These are phyloP conservation scores for Boletus calvinii DNA, from an alignment of 1,284 basidiomycete genomes.

Conservation along the genomic window DNA sequence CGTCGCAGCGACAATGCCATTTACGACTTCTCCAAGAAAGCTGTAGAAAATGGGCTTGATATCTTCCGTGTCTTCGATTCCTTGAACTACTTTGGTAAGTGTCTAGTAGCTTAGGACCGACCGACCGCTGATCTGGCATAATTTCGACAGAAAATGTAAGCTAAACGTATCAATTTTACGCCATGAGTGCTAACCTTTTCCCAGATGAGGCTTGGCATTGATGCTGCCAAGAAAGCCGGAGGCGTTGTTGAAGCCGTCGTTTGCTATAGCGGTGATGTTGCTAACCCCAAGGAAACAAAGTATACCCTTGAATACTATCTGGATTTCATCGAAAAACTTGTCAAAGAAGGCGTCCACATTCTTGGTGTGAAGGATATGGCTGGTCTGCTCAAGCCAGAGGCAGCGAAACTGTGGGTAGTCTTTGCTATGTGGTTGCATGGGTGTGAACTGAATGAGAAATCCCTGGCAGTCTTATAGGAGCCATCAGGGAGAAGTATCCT, in stretches of 20 bases:
- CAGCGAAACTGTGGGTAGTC: conserved; percentile 75
- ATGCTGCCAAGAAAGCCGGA: conserved; percentile 99
- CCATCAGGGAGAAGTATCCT: conserved; percentile 94
- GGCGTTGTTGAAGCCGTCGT: conserved; percentile 98
- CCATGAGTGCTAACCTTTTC: conserved; percentile 15
- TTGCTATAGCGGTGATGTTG: conserved; percentile 98
- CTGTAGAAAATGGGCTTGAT: conserved; percentile 98
- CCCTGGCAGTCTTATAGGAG: conserved; percentile 74
- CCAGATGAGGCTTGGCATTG: conserved; percentile 94
- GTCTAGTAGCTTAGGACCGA: neutral
- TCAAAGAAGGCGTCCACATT: conserved; percentile 95
- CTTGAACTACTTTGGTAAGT: conserved; percentile 91
- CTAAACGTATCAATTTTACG: neutral
- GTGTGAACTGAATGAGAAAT: conserved; percentile 9
- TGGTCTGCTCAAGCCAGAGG: conserved; percentile 93
- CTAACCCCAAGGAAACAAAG: conserved; percentile 93
- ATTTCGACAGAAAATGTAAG: conserved; percentile 59
- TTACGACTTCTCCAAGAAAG: conserved; percentile 98
- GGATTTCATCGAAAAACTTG: conserved; percentile 92
- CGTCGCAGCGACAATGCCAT: conserved; percentile 88
- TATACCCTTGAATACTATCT: conserved; percentile 99
- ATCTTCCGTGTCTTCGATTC: conserved; percentile 99
- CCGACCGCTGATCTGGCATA: conserved; percentile 10
- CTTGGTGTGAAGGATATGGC: conserved; percentile 99
- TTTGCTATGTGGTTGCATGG: neutral